Base-by-base conservation (phyloP, 768 basidiomycete genomes). In the Tylopilus felleus region DNA sequence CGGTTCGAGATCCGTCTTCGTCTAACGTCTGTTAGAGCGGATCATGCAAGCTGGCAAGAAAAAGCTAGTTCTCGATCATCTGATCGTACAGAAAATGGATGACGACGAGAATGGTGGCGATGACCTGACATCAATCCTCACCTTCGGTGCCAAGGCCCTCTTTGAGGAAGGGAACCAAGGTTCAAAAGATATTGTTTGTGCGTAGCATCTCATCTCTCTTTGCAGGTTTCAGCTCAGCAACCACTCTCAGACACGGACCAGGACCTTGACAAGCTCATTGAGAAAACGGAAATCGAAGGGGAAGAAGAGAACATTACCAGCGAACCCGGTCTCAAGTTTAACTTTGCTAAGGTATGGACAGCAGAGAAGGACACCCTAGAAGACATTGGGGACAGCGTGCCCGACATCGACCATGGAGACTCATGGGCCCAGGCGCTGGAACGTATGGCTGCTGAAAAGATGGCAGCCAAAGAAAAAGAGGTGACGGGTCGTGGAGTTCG, bases 61-160 rank as follows among this genome's bases (percentile, higher is more conserved):
- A 77, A 98, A 98, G 69, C 80, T 98, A 27, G 87, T 93, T 14
- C 76, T 98, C 9, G 94, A 98, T 62, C 95, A 98, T 73, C 76
- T 98, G 16, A 95, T 98, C 59, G 95, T 98, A 21, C 90, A 97
- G 71, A 93, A 92, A 67, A 93, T 96, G 88, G 91, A 93, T 58
- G 88, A 92, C 51, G 82, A 81, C 45, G 90, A 89, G 42, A 84
- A 83, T 33, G 81, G 75, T 8, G 76, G 84, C 42, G 88, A 89
- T 59, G 86, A 96, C 61, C 77, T 98, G n/a, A 83, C 88, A 65
- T 90, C 89, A 2, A 93, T 97, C 56, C 79, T 98, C 16, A 88
- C 90, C 12, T 92, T 86, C 61, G 95, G 95, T 23, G 94, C 94
- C 12, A 83, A 87, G 68, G 83, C 88, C 0, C 76, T 98, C 10